A percentile compares a stretch with the other conserved stretches of the same genome.
These are phyloP conservation scores for Colletotrichum sp. DNA, from an alignment of 2,329 filamentous ascomycete genomes.

Conservation along the genomic window DNA sequence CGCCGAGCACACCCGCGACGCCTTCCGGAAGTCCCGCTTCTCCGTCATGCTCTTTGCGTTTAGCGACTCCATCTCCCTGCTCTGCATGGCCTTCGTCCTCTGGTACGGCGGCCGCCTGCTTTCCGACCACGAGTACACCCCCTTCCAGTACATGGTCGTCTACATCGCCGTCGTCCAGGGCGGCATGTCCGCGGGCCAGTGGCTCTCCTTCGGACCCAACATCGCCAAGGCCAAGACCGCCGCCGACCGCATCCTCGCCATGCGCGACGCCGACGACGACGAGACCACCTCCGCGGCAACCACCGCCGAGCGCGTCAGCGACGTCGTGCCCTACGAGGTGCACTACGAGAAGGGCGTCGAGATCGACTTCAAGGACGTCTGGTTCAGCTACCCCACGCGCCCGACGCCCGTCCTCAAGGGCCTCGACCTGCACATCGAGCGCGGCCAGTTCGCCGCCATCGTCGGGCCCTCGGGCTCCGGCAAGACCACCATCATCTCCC, in stretches of 20 bases:
- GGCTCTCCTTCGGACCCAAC: conserved; percentile 21
- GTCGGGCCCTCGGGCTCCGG: conserved; percentile 63
- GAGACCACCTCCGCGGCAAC: conserved; percentile 39
- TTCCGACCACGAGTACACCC: conserved; percentile 19
- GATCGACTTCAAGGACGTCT: conserved; percentile 24
- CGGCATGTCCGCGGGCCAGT: conserved; percentile 21
- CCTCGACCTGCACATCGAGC: conserved; percentile 36
- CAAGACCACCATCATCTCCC: conserved; percentile 32
- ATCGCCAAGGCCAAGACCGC: conserved; percentile 22
- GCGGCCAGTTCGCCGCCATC: conserved; percentile 71
- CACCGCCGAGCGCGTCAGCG: background rate
- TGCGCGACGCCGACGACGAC: conserved; percentile 33
- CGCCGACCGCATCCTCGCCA: conserved; percentile 18
- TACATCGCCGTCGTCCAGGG: conserved; percentile 23
- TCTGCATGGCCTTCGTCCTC: conserved; percentile 21
- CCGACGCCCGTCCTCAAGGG: conserved; percentile 16
- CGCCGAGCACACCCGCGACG: background rate
- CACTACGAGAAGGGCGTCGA: conserved; percentile 24
- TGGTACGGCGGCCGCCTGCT: conserved; percentile 21
- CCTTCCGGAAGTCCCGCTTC: conserved; percentile 12
- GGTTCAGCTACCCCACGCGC: conserved; percentile 18
- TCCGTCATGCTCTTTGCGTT: conserved; percentile 16
- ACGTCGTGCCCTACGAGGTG: conserved; percentile 8
- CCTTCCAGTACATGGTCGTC: conserved; percentile 24
- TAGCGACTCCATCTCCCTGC: conserved; percentile 14